Evolutionary conservation across 192 early-diverging fungal species (phyloP).

Genomic region (Backusella liffmaniae): DNA sequence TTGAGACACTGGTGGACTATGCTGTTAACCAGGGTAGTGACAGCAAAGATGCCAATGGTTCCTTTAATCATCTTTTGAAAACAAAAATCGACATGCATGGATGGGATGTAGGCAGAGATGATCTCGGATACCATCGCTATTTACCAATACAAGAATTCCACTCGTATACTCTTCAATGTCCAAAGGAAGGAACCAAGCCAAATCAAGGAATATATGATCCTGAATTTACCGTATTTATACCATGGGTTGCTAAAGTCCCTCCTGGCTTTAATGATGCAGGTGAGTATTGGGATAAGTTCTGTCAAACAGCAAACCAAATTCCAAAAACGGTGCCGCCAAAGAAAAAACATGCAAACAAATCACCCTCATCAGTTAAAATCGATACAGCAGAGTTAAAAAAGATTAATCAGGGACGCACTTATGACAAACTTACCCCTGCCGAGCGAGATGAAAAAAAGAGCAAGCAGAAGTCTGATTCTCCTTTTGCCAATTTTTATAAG

Average conservation of each 20-base stretch:
- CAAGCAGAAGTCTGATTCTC: background rate
- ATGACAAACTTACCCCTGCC: constrained; percentile 12
- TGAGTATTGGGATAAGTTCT: constrained; percentile 26
- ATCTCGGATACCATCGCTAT: constrained; percentile 36
- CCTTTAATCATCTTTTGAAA: constrained; percentile 36
- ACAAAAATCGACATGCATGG: constrained; percentile 35
- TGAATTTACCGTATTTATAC: constrained; percentile 27
- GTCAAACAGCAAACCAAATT: constrained; percentile 12
- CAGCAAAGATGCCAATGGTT: constrained; percentile 34
- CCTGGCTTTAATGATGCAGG: constrained; percentile 20
- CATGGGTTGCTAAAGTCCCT: constrained; percentile 34
- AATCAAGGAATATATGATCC: constrained; percentile 18
- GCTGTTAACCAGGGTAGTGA: constrained; percentile 32
- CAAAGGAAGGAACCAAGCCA: constrained; percentile 22
- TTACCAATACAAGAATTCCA: constrained; percentile 31
- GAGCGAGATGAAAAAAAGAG: background rate
- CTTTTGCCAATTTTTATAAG: constrained; percentile 17
- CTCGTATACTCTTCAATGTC: constrained; percentile 29
- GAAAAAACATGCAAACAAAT: background rate
- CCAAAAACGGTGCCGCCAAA: background rate
- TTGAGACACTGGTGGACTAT: constrained; percentile 30
- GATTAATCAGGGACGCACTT: constrained; percentile 20
- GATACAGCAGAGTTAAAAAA: constrained; percentile 6
- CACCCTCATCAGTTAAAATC: constrained; percentile 20
- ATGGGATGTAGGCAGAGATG: constrained; percentile 37